A percentile compares a stretch with the other conserved stretches of the same genome.
phyloP scores from a whole-genome alignment of 345 rosid species.

The Pistacia integerrima region DNA sequence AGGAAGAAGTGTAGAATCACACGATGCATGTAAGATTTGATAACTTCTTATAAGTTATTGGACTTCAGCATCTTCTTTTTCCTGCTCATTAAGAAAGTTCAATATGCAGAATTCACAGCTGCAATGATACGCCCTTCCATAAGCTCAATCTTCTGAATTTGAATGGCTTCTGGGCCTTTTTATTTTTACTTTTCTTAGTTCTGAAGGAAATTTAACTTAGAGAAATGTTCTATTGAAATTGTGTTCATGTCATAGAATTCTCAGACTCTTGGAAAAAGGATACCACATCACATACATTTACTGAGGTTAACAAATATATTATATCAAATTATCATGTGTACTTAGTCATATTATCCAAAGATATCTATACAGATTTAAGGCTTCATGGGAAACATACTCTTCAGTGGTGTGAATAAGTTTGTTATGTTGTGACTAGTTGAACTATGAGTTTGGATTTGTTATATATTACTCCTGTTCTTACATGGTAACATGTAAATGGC shows the following conservation, averaged over 20 bases:
- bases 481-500: slow-evolving; percentile 32
- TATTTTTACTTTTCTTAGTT: background rate
- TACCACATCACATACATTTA: background rate
- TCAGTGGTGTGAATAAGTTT: background rate
- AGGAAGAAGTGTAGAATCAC: slow-evolving; percentile 46
- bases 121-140: background rate
- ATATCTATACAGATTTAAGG: background rate
- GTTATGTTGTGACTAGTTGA: background rate
- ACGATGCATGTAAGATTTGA: slow-evolving; percentile 90
- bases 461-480: slow-evolving; percentile 11
- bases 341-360: background rate
- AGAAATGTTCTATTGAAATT: no score
- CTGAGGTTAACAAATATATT: background rate
- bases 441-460: slow-evolving; percentile 6
- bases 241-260: background rate
- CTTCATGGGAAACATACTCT: background rate
- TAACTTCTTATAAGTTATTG: background rate
- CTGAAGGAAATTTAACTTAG: background rate
- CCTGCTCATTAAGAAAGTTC: background rate
- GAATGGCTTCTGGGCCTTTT: background rate
- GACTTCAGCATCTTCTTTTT: background rate
- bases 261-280: background rate
- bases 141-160: background rate
- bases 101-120: background rate
- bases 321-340: background rate